phyloP scores from a whole-genome alignment of 75 land plant genomes.

The Picea sitchensis region DNA sequence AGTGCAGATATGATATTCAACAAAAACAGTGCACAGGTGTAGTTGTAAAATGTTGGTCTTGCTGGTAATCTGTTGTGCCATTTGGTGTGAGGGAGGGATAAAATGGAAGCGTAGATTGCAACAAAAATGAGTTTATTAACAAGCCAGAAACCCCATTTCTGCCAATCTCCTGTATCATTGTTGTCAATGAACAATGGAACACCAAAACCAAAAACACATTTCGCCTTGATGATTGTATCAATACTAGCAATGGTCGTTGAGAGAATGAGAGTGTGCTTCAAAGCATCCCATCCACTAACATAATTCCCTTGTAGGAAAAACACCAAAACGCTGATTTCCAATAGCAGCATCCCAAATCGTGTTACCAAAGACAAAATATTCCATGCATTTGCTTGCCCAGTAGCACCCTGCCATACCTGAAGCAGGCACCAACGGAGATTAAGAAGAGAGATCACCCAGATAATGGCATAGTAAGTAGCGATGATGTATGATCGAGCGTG shows the following conservation, averaged over 20 bases:
- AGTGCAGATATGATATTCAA: no score
- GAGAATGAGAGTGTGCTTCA: constrained; percentile 57
- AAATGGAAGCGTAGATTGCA: no score
- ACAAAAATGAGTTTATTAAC: no score
- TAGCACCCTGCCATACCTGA: constrained; percentile 65
- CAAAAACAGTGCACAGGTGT: no score
- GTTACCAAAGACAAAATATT: constrained; percentile 72
- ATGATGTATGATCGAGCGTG: constrained; percentile 66
- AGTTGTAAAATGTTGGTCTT: constrained; percentile 1
- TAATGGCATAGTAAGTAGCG: constrained; percentile 71
- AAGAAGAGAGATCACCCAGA: constrained; percentile 70
- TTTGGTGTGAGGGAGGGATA: no score
- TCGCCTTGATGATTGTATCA: constrained; percentile 73
- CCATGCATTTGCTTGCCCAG: constrained; percentile 56
- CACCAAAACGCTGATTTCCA: constrained; percentile 63
- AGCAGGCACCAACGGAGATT: constrained; percentile 81
- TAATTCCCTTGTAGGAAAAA: constrained; percentile 87
- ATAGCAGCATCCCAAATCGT: constrained; percentile 15
- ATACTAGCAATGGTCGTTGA: constrained; percentile 72
- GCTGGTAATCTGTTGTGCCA: no score
- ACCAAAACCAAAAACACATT: constrained; percentile 63
- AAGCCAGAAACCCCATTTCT: no score
- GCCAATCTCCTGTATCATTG: no score
- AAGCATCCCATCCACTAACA: background rate
- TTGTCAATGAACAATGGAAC: no score